phyloP scores from a whole-genome alignment of 345 rosid species.

The Pugionium cornutum region DNA sequence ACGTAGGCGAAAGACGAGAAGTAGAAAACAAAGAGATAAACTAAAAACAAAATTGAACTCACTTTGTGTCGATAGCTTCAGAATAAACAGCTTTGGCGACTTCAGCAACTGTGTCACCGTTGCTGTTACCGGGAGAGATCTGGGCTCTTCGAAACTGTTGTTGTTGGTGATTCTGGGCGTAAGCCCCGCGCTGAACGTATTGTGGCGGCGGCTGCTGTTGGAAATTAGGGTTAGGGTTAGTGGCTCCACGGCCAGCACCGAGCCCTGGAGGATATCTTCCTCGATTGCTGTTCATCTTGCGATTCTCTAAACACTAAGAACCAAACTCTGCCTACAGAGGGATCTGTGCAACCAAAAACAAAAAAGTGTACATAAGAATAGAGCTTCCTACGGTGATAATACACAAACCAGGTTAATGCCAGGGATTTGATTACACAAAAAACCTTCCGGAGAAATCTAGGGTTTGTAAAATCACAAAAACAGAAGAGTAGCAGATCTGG shows the following conservation, averaged over 20 bases:
- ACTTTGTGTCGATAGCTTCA: conserved; percentile 75
- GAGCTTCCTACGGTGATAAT: conserved; percentile 24
- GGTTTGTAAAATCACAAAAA: background rate
- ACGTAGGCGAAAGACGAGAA: background rate
- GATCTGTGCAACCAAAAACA: conserved; percentile 30
- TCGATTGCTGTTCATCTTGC: conserved; percentile 50
- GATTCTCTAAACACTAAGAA: conserved; percentile 21
- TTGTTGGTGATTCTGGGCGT: conserved; percentile 46
- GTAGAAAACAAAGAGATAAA: background rate
- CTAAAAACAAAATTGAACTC: background rate
- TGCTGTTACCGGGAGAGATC: conserved; percentile 38
- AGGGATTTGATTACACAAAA: no score
- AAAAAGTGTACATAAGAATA: conserved; percentile 27
- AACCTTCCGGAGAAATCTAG: background rate
- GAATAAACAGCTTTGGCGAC: conserved; percentile 85
- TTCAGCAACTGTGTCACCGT: conserved; percentile 47
- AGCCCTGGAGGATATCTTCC: conserved; percentile 68
- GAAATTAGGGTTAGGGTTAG: conserved; percentile 50
- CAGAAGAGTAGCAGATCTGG: background rate
- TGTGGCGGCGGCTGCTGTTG: conserved; percentile 55
- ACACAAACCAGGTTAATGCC: conserved; percentile 9
- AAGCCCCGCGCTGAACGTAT: conserved; percentile 62
- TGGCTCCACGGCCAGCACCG: conserved; percentile 55
- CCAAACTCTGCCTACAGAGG: conserved; percentile 36
- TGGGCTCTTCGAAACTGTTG: conserved; percentile 69